Base-by-base conservation (phyloP, 306 rosid species). In the Echinosophora koreensis region DNA sequence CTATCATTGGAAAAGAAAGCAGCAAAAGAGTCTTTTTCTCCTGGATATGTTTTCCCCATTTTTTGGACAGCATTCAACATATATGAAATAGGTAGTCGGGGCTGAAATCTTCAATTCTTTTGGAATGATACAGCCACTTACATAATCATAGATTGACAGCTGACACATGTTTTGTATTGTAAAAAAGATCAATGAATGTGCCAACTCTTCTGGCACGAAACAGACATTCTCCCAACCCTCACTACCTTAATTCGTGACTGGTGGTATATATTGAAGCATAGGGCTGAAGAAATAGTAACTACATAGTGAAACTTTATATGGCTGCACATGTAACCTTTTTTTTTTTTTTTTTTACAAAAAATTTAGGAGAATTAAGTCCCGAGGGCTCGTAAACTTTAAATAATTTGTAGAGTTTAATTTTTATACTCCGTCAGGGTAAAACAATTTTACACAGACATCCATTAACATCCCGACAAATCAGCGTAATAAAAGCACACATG, bases 1-100 rank as follows among this genome's bases (percentile, higher is more conserved):
- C 76, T 69, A 69, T 74, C 70, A 78, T 22, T 66, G 51, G 69
- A 34, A 41, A 34, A 56, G 61, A 51, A 67, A 57, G 46, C 61
- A 30, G 6, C 28, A 12, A 22, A 30, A 57, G 61, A 50, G 76
- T 67, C 76, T 22, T 66, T 56, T 57, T 66, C 76, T 65, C 44
- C 0, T 4, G n/a, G 44, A 64, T 73, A 37, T 1, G 6, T 6
- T 39, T 42, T 14, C 51, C 22, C 70, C 46, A n/a, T n/a, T 59
- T 57, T 65, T 70, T 34, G 44, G 47, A 58, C 46, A 34, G 5
- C 70, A 18, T 18, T 17, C n/a, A 17, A 10, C 3, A 55, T 74
- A 15, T 77, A 41, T 42, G 27, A 42, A 63, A 32, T 16, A 1
- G 8, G 32, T n/a, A 1, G 8, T 47, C 5, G 0, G 0, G 17